These are phyloP conservation scores for Neofusicoccum laricinum DNA, from an alignment of 2,329 filamentous ascomycete species.

Conservation along the genomic window DNA sequence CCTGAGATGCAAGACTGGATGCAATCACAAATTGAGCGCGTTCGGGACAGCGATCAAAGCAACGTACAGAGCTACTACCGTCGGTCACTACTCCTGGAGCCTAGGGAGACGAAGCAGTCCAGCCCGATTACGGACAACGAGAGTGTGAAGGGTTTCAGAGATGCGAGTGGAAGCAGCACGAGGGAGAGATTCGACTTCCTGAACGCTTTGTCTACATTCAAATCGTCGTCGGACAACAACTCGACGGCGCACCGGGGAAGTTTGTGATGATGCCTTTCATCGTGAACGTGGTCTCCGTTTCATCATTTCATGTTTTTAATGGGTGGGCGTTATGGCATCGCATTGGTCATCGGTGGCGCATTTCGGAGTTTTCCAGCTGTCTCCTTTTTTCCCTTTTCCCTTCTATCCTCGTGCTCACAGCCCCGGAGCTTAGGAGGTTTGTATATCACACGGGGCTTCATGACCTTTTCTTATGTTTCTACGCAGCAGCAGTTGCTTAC, in stretches of 20 bases:
- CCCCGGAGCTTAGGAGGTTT: not conserved
- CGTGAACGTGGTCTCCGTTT: not conserved
- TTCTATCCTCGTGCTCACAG: not conserved
- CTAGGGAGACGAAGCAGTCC: conserved; percentile 53
- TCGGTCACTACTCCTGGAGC: conserved; percentile 80
- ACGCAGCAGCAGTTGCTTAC: conserved; percentile 7
- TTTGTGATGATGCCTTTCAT: not conserved
- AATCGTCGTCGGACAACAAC: conserved; percentile 5
- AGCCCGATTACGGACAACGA: conserved; percentile 9
- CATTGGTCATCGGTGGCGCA: conserved; percentile 2
- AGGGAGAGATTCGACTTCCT: conserved; percentile 15
- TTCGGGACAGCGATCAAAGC: conserved; percentile 63
- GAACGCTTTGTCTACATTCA: conserved; percentile 13
- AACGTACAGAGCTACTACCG: conserved; percentile 71
- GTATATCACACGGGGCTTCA: conserved; percentile 6
- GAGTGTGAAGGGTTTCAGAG: not conserved
- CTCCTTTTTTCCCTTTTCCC: not conserved
- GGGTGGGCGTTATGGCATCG: not conserved
- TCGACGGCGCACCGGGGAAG: not conserved
- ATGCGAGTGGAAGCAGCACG: not conserved
- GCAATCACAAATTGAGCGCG: conserved; percentile 72
- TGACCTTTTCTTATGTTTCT: conserved; percentile 14
- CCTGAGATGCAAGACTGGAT: conserved; percentile 94
- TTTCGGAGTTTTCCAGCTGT: not conserved
- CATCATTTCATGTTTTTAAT: not conserved